These are phyloP conservation scores for Stentor roeselii DNA, from an alignment of 73 alveolate species.

Conservation along the genomic window DNA sequence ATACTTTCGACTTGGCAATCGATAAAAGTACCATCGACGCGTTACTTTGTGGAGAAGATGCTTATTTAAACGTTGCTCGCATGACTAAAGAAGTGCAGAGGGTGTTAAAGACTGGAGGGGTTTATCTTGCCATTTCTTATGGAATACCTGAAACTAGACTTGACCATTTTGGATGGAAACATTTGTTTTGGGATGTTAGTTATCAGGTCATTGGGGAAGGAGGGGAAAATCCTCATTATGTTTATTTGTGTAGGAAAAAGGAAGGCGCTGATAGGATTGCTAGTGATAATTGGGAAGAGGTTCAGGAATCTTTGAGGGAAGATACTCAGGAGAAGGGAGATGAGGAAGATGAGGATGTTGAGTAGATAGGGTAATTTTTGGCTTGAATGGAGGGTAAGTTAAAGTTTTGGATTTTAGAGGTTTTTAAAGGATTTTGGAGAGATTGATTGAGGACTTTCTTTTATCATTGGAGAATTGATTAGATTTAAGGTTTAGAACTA, in stretches of 20 bases:
- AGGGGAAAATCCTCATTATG: slow-evolving; percentile 13
- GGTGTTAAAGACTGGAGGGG: slow-evolving; percentile 68
- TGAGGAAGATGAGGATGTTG: too few relatives aligned
- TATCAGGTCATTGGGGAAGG: slow-evolving; percentile 21
- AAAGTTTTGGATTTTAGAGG: too few relatives aligned
- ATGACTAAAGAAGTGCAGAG: slow-evolving; percentile 79
- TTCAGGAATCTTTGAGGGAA: background rate
- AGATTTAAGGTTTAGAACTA: too few relatives aligned
- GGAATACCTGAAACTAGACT: slow-evolving; percentile 83
- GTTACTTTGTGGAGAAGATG: slow-evolving; percentile 71
- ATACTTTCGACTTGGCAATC: slow-evolving; percentile 69
- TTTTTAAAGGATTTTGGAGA: too few relatives aligned
- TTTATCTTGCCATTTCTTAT: slow-evolving; percentile 71
- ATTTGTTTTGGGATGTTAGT: slow-evolving; percentile 60
- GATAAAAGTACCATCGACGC: slow-evolving; percentile 88
- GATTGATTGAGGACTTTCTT: too few relatives aligned
- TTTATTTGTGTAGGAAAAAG: slow-evolving; percentile 22
- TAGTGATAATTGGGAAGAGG: slow-evolving; percentile 18
- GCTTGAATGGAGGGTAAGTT: too few relatives aligned
- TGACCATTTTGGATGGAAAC: slow-evolving; percentile 61
- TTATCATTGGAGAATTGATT: too few relatives aligned
- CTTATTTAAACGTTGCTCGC: slow-evolving; percentile 58
- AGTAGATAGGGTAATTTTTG: too few relatives aligned
- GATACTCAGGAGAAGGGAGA: background rate
- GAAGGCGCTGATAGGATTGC: slow-evolving; percentile 13